Percentiles rank a stretch among this genome's conserved stretches.
Conservation (phyloP, 108 stramenopile genomes). For the Mayamaea pseudoterrestris region DNA sequence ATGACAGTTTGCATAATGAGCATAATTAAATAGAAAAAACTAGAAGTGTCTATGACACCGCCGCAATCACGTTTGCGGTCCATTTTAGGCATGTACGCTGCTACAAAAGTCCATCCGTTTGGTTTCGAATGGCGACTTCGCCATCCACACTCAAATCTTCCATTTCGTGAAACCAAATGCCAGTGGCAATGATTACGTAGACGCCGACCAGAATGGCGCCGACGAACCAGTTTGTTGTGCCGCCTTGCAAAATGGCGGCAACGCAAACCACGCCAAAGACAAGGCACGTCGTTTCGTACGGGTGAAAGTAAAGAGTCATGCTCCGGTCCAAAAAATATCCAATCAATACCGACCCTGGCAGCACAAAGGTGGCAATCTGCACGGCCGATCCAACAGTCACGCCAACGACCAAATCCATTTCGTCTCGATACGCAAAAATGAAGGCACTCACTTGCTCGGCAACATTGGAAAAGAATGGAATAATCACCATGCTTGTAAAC, state of each 20-base stretch:
- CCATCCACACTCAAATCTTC: conserved; percentile 58
- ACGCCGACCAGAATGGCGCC: conserved; percentile 61
- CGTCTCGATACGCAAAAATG: conserved; percentile 87
- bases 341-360: conserved; percentile 88
- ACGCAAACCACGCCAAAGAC: conserved; percentile 64
- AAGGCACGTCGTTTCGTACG: conserved; percentile 77
- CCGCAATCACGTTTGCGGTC: no score
- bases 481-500: conserved; percentile 88
- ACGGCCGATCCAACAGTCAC: conserved; percentile 93
- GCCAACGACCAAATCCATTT: conserved; percentile 95
- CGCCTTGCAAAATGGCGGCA: conserved; percentile 72
- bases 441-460: conserved; percentile 94
- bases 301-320: conserved; percentile 79
- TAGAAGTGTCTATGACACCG: no score
- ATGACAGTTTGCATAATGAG: no score
- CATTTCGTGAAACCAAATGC: conserved; percentile 75
- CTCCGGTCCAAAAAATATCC: conserved; percentile 82
- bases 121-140: conserved; percentile 15
- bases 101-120: no score
- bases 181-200: conserved; percentile 76
- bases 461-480: conserved; percentile 96
- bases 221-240: conserved; percentile 80
- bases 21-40: no score
- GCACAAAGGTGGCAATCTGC: conserved; percentile 90
- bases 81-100: no score